A percentile compares a stretch with the other conserved stretches of the same genome.
These are phyloP conservation scores for Pseudogymnoascus sp. DNA, from an alignment of 2,329 filamentous ascomycete genomes.

Conservation along the genomic window DNA sequence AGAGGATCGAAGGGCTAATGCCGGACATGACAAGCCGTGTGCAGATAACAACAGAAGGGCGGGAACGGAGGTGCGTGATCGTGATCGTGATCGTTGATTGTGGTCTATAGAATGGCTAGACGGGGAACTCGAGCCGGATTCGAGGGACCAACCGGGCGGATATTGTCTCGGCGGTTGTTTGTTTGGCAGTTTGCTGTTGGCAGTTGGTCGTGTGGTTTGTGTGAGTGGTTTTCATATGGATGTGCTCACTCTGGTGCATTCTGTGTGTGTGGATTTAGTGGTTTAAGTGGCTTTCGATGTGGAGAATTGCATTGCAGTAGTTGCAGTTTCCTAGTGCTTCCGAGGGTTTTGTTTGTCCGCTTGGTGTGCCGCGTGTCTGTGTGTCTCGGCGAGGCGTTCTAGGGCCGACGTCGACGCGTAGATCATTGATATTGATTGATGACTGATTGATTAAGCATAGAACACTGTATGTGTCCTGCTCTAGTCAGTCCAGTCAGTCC, in stretches of 20 bases:
- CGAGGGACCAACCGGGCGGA: background rate
- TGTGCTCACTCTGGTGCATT: background rate
- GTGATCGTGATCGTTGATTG: background rate
- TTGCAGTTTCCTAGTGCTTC: background rate
- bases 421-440: background rate
- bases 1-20: background rate
- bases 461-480: background rate
- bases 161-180: background rate
- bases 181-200: background rate
- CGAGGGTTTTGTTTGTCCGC: background rate
- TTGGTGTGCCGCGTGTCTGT: conserved; percentile 3
- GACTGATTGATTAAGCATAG: background rate
- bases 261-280: background rate
- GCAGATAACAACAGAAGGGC: background rate
- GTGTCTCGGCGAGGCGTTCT: background rate
- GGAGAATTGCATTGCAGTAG: background rate
- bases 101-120: background rate
- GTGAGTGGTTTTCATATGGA: background rate
- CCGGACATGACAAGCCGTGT: background rate
- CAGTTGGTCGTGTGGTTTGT: background rate
- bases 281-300: background rate
- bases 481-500: background rate
- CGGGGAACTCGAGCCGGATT: background rate
- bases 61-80: background rate
- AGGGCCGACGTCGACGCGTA: background rate